phyloP scores from a whole-genome alignment of 2,329 filamentous ascomycete species.

The Xylaria sp. region DNA sequence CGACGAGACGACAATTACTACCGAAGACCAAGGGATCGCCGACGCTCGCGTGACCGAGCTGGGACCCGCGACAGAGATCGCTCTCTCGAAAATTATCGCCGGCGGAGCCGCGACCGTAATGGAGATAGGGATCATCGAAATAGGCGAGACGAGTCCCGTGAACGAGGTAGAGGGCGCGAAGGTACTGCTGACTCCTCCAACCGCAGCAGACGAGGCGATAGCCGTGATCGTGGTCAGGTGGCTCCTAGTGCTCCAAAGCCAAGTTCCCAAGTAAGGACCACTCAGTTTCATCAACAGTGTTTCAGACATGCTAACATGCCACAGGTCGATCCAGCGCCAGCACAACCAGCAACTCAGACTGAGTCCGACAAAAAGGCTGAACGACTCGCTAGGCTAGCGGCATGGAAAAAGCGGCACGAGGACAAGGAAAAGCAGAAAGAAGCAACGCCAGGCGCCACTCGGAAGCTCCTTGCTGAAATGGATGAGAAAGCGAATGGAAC shows the following conservation, averaged over 20 bases:
- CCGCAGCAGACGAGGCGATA: conserved; percentile 70
- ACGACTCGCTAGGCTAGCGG: conserved; percentile 79
- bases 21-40: conserved; percentile 62
- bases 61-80: conserved; percentile 58
- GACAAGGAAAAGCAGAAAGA: conserved; percentile 76
- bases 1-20: conserved; percentile 68
- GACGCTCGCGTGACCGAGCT: conserved; percentile 67
- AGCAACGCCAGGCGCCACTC: conserved; percentile 66
- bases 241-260: conserved; percentile 54
- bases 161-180: conserved; percentile 68
- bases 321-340: conserved; percentile 59
- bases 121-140: conserved; percentile 65
- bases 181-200: conserved; percentile 73
- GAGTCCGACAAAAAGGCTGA: conserved; percentile 82
- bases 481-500: conserved; percentile 68
- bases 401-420: conserved; percentile 91
- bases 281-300: neutral
- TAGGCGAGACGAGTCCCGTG: conserved; percentile 76
- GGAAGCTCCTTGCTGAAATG: conserved; percentile 74
- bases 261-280: conserved; percentile 62
- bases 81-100: conserved; percentile 61
- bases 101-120: conserved; percentile 65
- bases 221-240: conserved; percentile 58
- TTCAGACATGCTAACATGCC: conserved; percentile 27
- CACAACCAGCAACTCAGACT: conserved; percentile 58